Conservation (phyloP, 208 protist species). For the Giardia duodenalis region DNA sequence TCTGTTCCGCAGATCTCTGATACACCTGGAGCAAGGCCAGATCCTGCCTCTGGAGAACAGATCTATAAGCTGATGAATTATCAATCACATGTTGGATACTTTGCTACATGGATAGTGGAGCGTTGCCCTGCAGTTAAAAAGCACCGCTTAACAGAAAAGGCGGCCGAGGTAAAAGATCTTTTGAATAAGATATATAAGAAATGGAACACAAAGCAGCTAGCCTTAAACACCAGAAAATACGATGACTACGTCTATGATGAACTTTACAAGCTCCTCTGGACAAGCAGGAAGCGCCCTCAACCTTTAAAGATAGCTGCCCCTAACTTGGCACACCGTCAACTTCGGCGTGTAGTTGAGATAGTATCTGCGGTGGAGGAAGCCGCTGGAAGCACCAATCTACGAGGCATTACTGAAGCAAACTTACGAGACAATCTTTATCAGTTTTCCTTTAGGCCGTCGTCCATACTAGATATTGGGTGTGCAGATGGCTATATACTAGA, state of each 20-base stretch:
- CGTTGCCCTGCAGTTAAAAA: neutral
- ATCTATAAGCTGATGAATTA: neutral
- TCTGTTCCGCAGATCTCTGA: neutral
- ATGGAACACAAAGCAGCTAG: neutral
- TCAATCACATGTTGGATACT: neutral
- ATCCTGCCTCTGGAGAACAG: neutral
- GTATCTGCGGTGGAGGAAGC: neutral
- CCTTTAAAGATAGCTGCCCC: neutral
- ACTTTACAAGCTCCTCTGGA: neutral
- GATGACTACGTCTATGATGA: neutral
- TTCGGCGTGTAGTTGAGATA: neutral
- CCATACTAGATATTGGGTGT: constrained; percentile 20
- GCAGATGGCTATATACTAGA: constrained; percentile 6
- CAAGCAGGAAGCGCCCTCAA: neutral
- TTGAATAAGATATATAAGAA: neutral
- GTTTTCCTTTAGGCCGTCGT: neutral
- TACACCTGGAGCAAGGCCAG: neutral
- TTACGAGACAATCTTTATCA: neutral
- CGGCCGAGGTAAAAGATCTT: neutral
- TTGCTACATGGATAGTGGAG: neutral
- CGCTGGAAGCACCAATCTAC: neutral
- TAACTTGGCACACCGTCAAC: neutral
- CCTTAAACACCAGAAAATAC: neutral
- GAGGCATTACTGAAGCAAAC: neutral
- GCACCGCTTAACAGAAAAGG: neutral